Conservation (phyloP, 345 rosid species). For the Linum trigynum region DNA sequence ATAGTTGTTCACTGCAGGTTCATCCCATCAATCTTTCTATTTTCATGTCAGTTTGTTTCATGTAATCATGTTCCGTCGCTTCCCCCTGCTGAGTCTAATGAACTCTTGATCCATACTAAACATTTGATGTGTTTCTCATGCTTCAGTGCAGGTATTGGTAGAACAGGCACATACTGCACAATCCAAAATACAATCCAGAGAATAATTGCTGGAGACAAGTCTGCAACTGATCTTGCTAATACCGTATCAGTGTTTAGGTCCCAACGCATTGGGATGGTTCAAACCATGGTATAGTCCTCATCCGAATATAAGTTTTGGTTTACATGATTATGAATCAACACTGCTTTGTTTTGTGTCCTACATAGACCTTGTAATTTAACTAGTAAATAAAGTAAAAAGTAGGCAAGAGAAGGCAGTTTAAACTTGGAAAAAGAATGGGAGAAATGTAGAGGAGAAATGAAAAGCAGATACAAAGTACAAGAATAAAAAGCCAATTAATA, state of each 20-base stretch:
- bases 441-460: too few species aligned
- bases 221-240: conserved; percentile 62
- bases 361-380: too few species aligned
- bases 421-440: too few species aligned
- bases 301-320: conserved; percentile 2
- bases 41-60: too few species aligned
- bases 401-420: too few species aligned
- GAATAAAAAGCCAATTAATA: too few species aligned
- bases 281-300: conserved; percentile 51
- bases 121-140: conserved; percentile 12
- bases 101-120: conserved; percentile 3
- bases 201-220: conserved; percentile 78
- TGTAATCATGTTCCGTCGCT: conserved; percentile 3
- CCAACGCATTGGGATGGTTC: conserved; percentile 91
- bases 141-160: conserved; percentile 95
- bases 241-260: conserved; percentile 61
- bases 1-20: conserved; percentile 98
- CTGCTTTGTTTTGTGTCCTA: background rate
- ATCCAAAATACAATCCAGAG: conserved; percentile 90
- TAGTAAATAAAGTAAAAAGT: too few species aligned
- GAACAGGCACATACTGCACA: conserved; percentile 91
- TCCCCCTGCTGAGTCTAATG: background rate
- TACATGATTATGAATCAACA: background rate
- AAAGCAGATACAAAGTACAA: too few species aligned
- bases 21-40: conserved; percentile 6